Conservation (phyloP, 257 asterid genomes). For the Orobanche coerulescens region DNA sequence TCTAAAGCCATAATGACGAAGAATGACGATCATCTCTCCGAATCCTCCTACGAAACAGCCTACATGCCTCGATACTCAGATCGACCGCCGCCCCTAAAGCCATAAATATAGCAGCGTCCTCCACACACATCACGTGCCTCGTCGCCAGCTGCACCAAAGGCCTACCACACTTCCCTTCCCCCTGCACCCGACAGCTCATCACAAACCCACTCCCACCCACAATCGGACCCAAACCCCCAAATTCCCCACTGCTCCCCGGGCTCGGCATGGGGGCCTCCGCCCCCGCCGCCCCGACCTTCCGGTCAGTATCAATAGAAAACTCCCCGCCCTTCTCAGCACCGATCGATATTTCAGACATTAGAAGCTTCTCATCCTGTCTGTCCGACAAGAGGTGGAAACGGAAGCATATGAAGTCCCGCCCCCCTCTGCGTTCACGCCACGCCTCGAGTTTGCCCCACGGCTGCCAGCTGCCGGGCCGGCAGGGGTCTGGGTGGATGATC, state of each 20-base stretch:
- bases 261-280: slow-evolving; percentile 43
- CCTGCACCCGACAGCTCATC: slow-evolving; percentile 67
- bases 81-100: slow-evolving; percentile 80
- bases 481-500: slow-evolving; percentile 57
- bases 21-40: slow-evolving; percentile 47
- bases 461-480: slow-evolving; percentile 61
- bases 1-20: slow-evolving; percentile 42
- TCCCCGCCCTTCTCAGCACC: slow-evolving; percentile 72
- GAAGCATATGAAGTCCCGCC: slow-evolving; percentile 46
- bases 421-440: slow-evolving; percentile 62
- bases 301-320: slow-evolving; percentile 59
- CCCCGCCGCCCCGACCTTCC: slow-evolving; percentile 34
- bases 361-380: slow-evolving; percentile 51
- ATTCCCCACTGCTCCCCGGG: slow-evolving; percentile 66
- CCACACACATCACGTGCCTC: slow-evolving; percentile 63
- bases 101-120: slow-evolving; percentile 80
- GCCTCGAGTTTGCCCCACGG: slow-evolving; percentile 90
- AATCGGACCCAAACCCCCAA: slow-evolving; percentile 36
- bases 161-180: slow-evolving; percentile 68
- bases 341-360: slow-evolving; percentile 53
- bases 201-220: slow-evolving; percentile 59
- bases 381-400: slow-evolving; percentile 58
- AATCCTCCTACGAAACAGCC: slow-evolving; percentile 53
- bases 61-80: slow-evolving; percentile 71
- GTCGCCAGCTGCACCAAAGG: slow-evolving; percentile 62